These are phyloP conservation scores for Tuber calosporum DNA, from an alignment of 495 filamentous ascomycete species.

Conservation along the genomic window DNA sequence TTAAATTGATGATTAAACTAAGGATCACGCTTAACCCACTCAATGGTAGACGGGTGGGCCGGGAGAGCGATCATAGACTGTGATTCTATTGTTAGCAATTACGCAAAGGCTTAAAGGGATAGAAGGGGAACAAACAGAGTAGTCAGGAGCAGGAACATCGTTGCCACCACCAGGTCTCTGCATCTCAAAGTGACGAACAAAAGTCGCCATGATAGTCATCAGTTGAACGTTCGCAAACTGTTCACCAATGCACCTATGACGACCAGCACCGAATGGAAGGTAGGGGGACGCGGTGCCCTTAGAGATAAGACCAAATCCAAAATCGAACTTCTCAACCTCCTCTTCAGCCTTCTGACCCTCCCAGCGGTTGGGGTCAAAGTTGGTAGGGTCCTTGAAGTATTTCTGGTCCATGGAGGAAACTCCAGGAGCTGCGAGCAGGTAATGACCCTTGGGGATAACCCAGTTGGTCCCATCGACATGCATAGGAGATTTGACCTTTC, in stretches of 20 bases:
- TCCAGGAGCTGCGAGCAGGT: constrained; percentile 73
- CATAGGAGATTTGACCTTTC: constrained; percentile 73
- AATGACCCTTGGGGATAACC: constrained; percentile 66
- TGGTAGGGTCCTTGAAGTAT: constrained; percentile 72
- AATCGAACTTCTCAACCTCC: constrained; percentile 73
- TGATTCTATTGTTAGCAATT: neutral
- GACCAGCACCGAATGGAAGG: constrained; percentile 86
- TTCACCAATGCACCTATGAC: constrained; percentile 93
- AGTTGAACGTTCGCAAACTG: constrained; percentile 94
- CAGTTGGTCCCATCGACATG: constrained; percentile 69
- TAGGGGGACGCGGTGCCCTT: constrained; percentile 85
- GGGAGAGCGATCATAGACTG: constrained; percentile 39
- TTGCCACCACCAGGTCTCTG: constrained; percentile 60
- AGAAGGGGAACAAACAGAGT: constrained; percentile 54
- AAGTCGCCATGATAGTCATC: constrained; percentile 69
- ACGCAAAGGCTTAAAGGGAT: neutral
- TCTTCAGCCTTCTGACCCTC: constrained; percentile 54
- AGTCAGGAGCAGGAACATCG: constrained; percentile 74
- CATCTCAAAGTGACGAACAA: constrained; percentile 70
- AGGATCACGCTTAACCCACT: constrained; percentile 38
- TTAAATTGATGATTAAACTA: constrained; percentile 13
- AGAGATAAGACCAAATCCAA: constrained; percentile 85
- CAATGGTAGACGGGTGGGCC: constrained; percentile 27
- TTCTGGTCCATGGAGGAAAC: constrained; percentile 60
- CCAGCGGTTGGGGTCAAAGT: constrained; percentile 90